Percentiles rank a stretch among this genome's conserved stretches.
Conservation (phyloP, 495 filamentous ascomycete species). For the Hypomontagnella submonticulosa region DNA sequence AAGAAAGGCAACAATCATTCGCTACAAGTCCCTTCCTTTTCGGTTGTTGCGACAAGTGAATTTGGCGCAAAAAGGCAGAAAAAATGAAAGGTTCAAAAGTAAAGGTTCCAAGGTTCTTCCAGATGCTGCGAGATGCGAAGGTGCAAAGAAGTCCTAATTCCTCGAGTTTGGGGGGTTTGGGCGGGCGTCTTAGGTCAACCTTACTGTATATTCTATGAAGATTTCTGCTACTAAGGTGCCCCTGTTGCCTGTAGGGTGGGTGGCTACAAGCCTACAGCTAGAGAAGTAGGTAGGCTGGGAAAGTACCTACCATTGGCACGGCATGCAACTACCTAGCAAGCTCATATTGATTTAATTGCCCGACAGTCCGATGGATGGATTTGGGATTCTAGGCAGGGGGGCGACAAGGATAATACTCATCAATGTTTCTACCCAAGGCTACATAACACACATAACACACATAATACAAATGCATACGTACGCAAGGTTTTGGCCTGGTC, state of each 20-base stretch:
- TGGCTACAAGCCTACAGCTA: constrained; percentile 37
- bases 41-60: constrained; percentile 35
- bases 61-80: constrained; percentile 21
- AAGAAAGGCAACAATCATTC: constrained; percentile 37
- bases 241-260: constrained; percentile 6
- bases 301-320: neutral
- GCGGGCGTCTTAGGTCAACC: constrained; percentile 12
- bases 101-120: constrained; percentile 23
- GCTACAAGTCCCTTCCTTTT: constrained; percentile 28
- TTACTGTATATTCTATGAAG: constrained; percentile 5
- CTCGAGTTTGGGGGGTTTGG: constrained; percentile 17
- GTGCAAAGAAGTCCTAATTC: constrained; percentile 25
- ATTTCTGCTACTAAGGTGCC: constrained; percentile 11
- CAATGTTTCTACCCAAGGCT: neutral
- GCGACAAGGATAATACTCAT: constrained; percentile 16
- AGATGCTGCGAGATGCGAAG: constrained; percentile 29
- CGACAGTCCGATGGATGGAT: constrained; percentile 35
- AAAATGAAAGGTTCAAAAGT: constrained; percentile 26
- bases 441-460: constrained; percentile 2
- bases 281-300: constrained; percentile 12
- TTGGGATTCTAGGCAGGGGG: constrained; percentile 26
- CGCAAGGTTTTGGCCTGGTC: constrained; percentile 8
- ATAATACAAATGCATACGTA: neutral
- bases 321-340: constrained; percentile 19
- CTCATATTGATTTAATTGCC: constrained; percentile 30